phyloP scores from a whole-genome alignment of 768 basidiomycete genomes.

The Leucosporidium scottii region DNA sequence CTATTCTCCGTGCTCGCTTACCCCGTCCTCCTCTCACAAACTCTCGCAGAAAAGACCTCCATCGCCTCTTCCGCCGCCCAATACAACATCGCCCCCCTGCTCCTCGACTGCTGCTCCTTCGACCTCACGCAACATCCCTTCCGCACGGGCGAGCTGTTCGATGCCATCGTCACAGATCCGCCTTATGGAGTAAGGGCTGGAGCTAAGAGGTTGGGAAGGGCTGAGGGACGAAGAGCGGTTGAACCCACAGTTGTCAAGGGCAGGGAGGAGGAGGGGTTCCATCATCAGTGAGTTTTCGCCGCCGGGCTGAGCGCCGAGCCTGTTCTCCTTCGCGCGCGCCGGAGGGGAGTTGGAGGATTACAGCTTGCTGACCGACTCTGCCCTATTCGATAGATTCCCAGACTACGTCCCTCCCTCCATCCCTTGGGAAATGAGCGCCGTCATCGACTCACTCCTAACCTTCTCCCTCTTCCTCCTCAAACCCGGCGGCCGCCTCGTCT shows the following conservation, averaged over 20 bases:
- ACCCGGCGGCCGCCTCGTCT: conserved; percentile 81
- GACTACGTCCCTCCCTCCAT: conserved; percentile 80
- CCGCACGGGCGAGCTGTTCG: conserved; percentile 81
- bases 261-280: conserved; percentile 22
- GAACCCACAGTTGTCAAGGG: conserved; percentile 57
- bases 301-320: neutral
- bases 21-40: neutral
- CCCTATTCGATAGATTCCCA: conserved; percentile 7
- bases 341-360: too few relatives aligned
- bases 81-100: conserved; percentile 64
- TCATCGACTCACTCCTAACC: conserved; percentile 71
- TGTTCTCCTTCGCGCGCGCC: too few relatives aligned
- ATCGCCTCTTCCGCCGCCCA: conserved; percentile 45
- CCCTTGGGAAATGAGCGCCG: conserved; percentile 82
- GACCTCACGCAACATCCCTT: conserved; percentile 82
- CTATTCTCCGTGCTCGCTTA: neutral
- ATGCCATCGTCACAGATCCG: conserved; percentile 70
- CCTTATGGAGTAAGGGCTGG: conserved; percentile 75
- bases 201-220: conserved; percentile 44
- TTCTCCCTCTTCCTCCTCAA: conserved; percentile 76
- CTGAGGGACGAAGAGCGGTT: conserved; percentile 50
- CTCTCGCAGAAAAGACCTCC: conserved; percentile 1
- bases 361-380: neutral
- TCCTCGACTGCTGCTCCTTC: conserved; percentile 82
- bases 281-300: conserved; percentile 40